Conservation (phyloP, 2,329 filamentous ascomycete species). For the Tolypocladium tundrense region DNA sequence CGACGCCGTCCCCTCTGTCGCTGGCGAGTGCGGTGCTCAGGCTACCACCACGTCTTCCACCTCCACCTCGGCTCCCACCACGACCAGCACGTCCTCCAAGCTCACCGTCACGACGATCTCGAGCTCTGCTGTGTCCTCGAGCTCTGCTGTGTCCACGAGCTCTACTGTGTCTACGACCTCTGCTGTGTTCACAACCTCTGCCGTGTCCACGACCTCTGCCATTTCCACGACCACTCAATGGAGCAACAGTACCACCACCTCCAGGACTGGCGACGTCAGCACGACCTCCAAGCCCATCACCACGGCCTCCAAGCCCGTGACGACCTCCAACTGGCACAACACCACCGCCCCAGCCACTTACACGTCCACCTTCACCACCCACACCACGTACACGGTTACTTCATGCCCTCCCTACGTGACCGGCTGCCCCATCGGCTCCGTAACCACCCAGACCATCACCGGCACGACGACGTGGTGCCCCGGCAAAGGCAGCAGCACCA, state of each 20-base stretch:
- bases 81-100: constrained; percentile 5
- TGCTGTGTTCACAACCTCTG: not conserved
- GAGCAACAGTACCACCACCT: not conserved
- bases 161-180: too few relatives aligned
- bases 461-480: constrained; percentile 28
- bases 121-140: not conserved
- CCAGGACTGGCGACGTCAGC: not conserved
- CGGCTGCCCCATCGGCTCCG: constrained; percentile 15
- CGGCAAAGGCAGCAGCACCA: not conserved
- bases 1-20: constrained; percentile 19
- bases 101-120: not conserved
- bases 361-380: constrained; percentile 18
- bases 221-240: not conserved
- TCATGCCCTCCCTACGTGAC: constrained; percentile 17
- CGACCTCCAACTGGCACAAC: constrained; percentile 8
- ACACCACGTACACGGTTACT: constrained; percentile 19
- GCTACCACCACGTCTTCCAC: constrained; percentile 3
- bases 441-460: constrained; percentile 17
- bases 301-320: constrained; percentile 1
- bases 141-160: not conserved
- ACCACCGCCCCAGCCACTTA: constrained; percentile 6
- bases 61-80: constrained; percentile 5
- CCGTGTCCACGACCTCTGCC: not conserved
- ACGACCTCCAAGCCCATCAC: constrained; percentile 1
- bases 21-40: constrained; percentile 17